phyloP scores from a whole-genome alignment of 2,329 filamentous ascomycete genomes.

The Sphaerulina vaccinii region DNA sequence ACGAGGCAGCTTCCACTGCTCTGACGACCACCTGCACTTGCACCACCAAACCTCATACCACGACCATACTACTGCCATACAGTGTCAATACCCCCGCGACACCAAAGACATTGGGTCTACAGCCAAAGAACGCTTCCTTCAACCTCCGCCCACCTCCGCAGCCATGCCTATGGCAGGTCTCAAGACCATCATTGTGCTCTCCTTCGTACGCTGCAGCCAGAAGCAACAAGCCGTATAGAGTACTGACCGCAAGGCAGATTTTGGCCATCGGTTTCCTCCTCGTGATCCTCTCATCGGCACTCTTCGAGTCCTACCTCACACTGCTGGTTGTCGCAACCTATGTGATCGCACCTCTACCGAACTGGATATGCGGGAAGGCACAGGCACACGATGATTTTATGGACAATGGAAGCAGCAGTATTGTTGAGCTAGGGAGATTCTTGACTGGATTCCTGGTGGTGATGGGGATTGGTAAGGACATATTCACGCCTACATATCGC shows the following conservation, averaged over 20 bases:
- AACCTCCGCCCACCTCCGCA: slow-evolving; percentile 9
- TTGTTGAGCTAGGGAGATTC: slow-evolving; percentile 93
- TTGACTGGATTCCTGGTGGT: slow-evolving; percentile 92
- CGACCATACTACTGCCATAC: no score
- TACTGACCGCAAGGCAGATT: slow-evolving; percentile 53
- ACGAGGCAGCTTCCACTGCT: no score
- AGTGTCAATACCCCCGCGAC: neutral
- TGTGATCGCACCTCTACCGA: slow-evolving; percentile 87
- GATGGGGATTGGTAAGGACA: slow-evolving; percentile 84
- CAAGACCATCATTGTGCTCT: slow-evolving; percentile 98
- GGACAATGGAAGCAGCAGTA: slow-evolving; percentile 75
- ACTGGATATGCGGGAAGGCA: slow-evolving; percentile 90
- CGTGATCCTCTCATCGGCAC: slow-evolving; percentile 93
- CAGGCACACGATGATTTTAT: slow-evolving; percentile 95
- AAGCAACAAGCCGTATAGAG: neutral
- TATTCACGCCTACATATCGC: neutral
- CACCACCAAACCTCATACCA: no score
- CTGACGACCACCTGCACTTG: no score
- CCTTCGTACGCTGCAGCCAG: slow-evolving; percentile 68
- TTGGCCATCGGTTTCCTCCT: slow-evolving; percentile 98
- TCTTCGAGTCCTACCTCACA: slow-evolving; percentile 92
- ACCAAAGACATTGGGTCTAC: neutral
- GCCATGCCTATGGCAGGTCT: slow-evolving; percentile 70
- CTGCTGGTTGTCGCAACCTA: slow-evolving; percentile 95
- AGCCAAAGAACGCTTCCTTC: neutral